phyloP scores from a whole-genome alignment of 768 basidiomycete species.

The Grammothele lineata region DNA sequence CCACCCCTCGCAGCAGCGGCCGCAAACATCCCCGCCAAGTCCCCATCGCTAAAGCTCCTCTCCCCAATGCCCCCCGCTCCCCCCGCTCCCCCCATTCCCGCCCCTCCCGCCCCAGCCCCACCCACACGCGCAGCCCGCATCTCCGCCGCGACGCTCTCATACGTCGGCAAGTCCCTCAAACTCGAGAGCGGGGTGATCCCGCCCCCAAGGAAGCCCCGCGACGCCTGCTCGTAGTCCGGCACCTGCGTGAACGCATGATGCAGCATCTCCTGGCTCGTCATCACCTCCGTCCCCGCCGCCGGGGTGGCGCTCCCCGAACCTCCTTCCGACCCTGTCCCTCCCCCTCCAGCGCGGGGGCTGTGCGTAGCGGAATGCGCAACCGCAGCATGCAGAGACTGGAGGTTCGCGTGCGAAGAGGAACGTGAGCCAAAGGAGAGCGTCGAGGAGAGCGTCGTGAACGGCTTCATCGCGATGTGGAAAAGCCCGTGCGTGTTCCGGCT shows the following conservation, averaged over 20 bases:
- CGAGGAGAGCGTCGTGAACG: slow-evolving; percentile 46
- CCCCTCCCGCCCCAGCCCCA: slow-evolving; percentile 5
- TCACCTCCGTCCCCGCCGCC: slow-evolving; percentile 13
- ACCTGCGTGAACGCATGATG: slow-evolving; percentile 71
- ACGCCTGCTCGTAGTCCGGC: slow-evolving; percentile 82
- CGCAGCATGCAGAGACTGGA: slow-evolving; percentile 13
- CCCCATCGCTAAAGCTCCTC: slow-evolving; percentile 22
- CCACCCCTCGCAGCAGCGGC: slow-evolving; percentile 5
- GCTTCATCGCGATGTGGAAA: slow-evolving; percentile 61
- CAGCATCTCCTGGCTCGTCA: slow-evolving; percentile 36
- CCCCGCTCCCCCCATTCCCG: neutral
- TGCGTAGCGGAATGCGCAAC: neutral
- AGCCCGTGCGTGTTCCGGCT: slow-evolving; percentile 49
- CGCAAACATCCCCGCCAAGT: slow-evolving; percentile 21
- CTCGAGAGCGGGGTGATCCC: slow-evolving; percentile 84
- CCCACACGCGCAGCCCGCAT: slow-evolving; percentile 1
- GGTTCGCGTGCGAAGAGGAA: slow-evolving; percentile 29
- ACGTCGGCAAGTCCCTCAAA: slow-evolving; percentile 76
- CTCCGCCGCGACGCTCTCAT: slow-evolving; percentile 55
- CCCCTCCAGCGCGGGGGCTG: slow-evolving; percentile 3
- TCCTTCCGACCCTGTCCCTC: neutral
- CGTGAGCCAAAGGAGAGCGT: slow-evolving; percentile 39
- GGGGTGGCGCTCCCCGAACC: slow-evolving; percentile 9
- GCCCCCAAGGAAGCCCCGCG: slow-evolving; percentile 81
- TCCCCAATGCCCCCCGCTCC: slow-evolving; percentile 11